These are phyloP conservation scores for Botrytis byssoidea DNA, from an alignment of 2,329 filamentous ascomycete genomes.

Conservation along the genomic window DNA sequence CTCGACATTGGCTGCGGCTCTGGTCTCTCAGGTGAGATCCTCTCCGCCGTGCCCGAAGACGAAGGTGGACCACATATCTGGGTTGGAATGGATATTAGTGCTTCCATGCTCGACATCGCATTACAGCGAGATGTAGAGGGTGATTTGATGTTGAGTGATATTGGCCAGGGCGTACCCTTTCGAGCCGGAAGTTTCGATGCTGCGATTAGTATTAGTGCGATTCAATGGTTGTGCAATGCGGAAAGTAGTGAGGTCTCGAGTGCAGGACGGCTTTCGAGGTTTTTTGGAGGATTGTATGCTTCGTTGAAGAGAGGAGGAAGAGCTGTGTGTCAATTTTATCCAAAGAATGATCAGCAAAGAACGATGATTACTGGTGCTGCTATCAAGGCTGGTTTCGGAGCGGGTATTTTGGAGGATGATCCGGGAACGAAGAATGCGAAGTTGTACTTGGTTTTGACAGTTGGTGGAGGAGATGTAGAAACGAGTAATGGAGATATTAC, in stretches of 20 bases:
- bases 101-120: slow-evolving; percentile 95
- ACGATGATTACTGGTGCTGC: slow-evolving; percentile 90
- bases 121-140: slow-evolving; percentile 89
- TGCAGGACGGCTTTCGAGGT: slow-evolving; percentile 72
- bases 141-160: slow-evolving; percentile 90
- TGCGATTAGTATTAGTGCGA: slow-evolving; percentile 88
- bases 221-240: slow-evolving; percentile 99
- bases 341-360: slow-evolving; percentile 89
- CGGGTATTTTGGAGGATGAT: slow-evolving; percentile 92
- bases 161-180: slow-evolving; percentile 93
- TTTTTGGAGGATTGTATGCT: slow-evolving; percentile 91
- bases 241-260: slow-evolving; percentile 83
- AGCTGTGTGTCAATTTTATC: slow-evolving; percentile 97
- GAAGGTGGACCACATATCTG: slow-evolving; percentile 87
- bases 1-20: slow-evolving; percentile 97
- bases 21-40: slow-evolving; percentile 89
- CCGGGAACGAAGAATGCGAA: slow-evolving; percentile 95
- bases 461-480: slow-evolving; percentile 60
- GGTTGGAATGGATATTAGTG: slow-evolving; percentile 95
- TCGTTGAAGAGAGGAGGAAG: slow-evolving; percentile 78
- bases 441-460: slow-evolving; percentile 91
- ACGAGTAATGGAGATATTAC: slow-evolving; percentile 71
- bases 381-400: slow-evolving; percentile 91
- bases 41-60: slow-evolving; percentile 66
- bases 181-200: slow-evolving; percentile 90